Percentiles rank a stretch among this genome's conserved stretches.
Evolutionary conservation across 192 early-diverging fungal genomes (phyloP).

Genomic region (Rhizoclosmatium sp.): DNA sequence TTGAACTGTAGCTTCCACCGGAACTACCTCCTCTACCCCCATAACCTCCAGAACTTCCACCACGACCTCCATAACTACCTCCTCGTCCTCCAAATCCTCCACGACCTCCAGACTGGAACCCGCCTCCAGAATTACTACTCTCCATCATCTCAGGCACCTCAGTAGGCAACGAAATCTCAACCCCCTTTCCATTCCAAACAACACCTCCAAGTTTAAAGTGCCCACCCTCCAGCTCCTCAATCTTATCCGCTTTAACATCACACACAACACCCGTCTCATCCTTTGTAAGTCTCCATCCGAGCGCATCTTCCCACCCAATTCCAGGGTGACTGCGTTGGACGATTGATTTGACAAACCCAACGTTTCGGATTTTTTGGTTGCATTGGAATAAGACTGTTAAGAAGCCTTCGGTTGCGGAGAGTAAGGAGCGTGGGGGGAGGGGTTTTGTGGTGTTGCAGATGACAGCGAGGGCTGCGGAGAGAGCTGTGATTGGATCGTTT

Average conservation of each 20-base stretch:
- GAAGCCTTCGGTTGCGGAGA: slow-evolving; percentile 82
- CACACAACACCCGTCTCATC: slow-evolving; percentile 86
- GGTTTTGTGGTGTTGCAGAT: slow-evolving; percentile 87
- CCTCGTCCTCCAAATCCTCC: slow-evolving; percentile 30
- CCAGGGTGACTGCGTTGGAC: slow-evolving; percentile 74
- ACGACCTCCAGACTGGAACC: slow-evolving; percentile 6
- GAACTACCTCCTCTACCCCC: slow-evolving; percentile 46
- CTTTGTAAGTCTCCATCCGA: slow-evolving; percentile 82
- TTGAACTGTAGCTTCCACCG: slow-evolving; percentile 41
- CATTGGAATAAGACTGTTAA: slow-evolving; percentile 82
- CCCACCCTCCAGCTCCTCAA: slow-evolving; percentile 63
- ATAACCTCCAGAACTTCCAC: slow-evolving; percentile 40
- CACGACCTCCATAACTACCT: slow-evolving; percentile 52
- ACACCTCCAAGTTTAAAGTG: slow-evolving; percentile 64
- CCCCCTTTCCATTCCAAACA: slow-evolving; percentile 74
- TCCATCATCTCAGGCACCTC: slow-evolving; percentile 85
- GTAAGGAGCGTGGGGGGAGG: slow-evolving; percentile 80
- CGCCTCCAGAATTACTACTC: slow-evolving; percentile 23
- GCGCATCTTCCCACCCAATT: slow-evolving; percentile 73
- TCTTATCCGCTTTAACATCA: slow-evolving; percentile 77
- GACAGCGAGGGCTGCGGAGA: slow-evolving; percentile 87
- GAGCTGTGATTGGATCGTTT: slow-evolving; percentile 78
- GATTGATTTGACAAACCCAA: slow-evolving; percentile 84
- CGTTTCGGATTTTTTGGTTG: slow-evolving; percentile 74
- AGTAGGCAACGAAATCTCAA: slow-evolving; percentile 73